Evolutionary conservation across 2,329 filamentous ascomycete genomes (phyloP).

Genomic region (Ceratocystiopsis sp.): DNA sequence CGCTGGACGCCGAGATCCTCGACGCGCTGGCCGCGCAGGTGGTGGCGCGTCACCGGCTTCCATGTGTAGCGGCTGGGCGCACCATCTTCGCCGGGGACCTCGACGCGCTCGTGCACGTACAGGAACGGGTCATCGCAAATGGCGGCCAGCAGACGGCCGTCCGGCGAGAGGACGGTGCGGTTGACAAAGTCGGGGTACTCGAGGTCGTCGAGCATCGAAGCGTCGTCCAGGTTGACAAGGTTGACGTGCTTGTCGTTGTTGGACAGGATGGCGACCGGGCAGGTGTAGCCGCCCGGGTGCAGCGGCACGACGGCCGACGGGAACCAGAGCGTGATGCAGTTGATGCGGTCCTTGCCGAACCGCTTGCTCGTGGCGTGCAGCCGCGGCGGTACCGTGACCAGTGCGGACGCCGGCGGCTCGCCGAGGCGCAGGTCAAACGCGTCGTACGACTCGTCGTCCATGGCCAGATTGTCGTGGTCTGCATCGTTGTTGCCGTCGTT

Average conservation of each 20-base stretch:
- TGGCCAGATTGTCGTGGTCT: constrained; percentile 5
- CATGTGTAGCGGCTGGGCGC: constrained; percentile 25
- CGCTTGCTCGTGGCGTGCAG: constrained; percentile 31
- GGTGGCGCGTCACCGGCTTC: constrained; percentile 31
- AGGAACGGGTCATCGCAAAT: constrained; percentile 77
- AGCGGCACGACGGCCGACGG: constrained; percentile 22
- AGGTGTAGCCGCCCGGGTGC: constrained; percentile 24
- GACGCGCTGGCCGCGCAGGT: constrained; percentile 39
- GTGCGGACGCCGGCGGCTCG: neutral
- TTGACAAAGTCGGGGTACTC: constrained; percentile 77
- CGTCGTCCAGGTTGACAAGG: constrained; percentile 56
- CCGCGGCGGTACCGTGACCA: constrained; percentile 4
- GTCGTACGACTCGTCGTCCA: constrained; percentile 8
- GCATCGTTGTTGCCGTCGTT: constrained; percentile 16
- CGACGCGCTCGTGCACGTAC: constrained; percentile 56
- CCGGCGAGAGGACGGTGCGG: constrained; percentile 81
- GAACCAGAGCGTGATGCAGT: constrained; percentile 49
- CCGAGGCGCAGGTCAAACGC: constrained; percentile 4
- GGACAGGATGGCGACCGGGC: constrained; percentile 52
- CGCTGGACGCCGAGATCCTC: constrained; percentile 37
- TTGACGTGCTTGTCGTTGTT: constrained; percentile 89
- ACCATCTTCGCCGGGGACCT: constrained; percentile 14
- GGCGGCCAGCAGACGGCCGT: constrained; percentile 63
- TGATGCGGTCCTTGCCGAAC: constrained; percentile 43
- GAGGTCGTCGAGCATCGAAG: constrained; percentile 49